Percentiles rank a stretch among this genome's conserved stretches.
phyloP scores from a whole-genome alignment of 768 basidiomycete species.

The Phylloporus sp. region DNA sequence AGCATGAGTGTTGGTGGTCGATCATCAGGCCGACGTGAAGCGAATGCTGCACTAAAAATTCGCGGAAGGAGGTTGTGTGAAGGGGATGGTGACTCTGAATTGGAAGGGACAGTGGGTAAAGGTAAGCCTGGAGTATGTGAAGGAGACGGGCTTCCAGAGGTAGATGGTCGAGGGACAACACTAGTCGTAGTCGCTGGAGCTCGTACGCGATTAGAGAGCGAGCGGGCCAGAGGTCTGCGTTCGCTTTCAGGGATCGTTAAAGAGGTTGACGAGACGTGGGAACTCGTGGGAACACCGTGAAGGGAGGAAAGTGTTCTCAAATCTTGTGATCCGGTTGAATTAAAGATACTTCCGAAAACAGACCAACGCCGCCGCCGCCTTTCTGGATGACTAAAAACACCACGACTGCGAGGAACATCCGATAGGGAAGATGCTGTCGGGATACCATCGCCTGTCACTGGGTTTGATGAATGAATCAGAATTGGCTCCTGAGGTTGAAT shows the following conservation, averaged over 20 bases:
- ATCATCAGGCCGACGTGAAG: conserved; percentile 57
- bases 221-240: conserved; percentile 22
- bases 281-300: conserved; percentile 14
- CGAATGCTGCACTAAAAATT: conserved; percentile 62
- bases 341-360: conserved; percentile 49
- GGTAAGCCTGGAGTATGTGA: conserved; percentile 16
- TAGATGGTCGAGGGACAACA: conserved; percentile 30
- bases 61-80: conserved; percentile 70
- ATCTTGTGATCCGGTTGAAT: conserved; percentile 21
- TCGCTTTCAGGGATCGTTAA: conserved; percentile 19
- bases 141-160: conserved; percentile 30
- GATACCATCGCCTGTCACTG: conserved; percentile 36
- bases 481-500: conserved; percentile 66
- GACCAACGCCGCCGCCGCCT: conserved; percentile 71
- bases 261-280: conserved; percentile 14
- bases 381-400: conserved; percentile 29
- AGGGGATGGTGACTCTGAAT: conserved; percentile 33
- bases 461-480: conserved; percentile 47
- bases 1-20: conserved; percentile 34
- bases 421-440: conserved; percentile 46
- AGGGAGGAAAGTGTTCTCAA: conserved; percentile 28
- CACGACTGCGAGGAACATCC: conserved; percentile 36
- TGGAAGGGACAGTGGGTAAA: conserved; percentile 26
- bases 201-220: conserved; percentile 23
- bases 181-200: conserved; percentile 11